Evolutionary conservation across 2,329 filamentous ascomycete genomes (phyloP).

Genomic region (Colletotrichum sp.): DNA sequence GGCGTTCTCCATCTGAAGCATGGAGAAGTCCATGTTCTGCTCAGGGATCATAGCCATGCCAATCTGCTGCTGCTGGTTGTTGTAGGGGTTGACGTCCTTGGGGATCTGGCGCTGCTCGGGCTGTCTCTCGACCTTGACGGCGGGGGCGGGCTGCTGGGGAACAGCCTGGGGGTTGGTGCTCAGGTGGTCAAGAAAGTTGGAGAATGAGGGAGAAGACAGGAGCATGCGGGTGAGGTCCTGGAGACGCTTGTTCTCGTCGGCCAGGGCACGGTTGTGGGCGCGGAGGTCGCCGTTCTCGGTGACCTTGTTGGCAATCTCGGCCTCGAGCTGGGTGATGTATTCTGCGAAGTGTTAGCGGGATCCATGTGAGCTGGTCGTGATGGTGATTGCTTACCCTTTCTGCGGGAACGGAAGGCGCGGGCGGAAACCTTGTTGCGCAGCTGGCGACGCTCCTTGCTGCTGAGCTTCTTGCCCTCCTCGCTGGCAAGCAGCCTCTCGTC

Average conservation of each 20-base stretch:
- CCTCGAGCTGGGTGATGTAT: slow-evolving; percentile 94
- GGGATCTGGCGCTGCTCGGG: slow-evolving; percentile 45
- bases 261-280: slow-evolving; percentile 78
- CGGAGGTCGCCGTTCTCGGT: slow-evolving; percentile 84
- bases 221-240: slow-evolving; percentile 82
- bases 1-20: slow-evolving; percentile 65
- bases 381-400: slow-evolving; percentile 78
- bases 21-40: slow-evolving; percentile 74
- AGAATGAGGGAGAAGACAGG: slow-evolving; percentile 81
- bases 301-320: slow-evolving; percentile 82
- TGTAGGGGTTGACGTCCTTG: slow-evolving; percentile 71
- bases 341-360: slow-evolving; percentile 58
- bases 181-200: slow-evolving; percentile 76
- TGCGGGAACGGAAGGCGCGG: slow-evolving; percentile 93
- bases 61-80: slow-evolving; percentile 67
- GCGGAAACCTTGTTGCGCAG: slow-evolving; percentile 99
- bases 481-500: slow-evolving; percentile 93
- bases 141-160: slow-evolving; percentile 35
- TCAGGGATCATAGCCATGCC: slow-evolving; percentile 87
- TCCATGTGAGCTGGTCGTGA: too few relatives aligned
- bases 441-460: slow-evolving; percentile 94
- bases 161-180: slow-evolving; percentile 60
- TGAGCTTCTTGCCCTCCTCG: slow-evolving; percentile 99
- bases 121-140: slow-evolving; percentile 34
- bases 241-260: slow-evolving; percentile 84